Base-by-base conservation (phyloP, 2,329 filamentous ascomycete species). In the Curvularia spicifera region DNA sequence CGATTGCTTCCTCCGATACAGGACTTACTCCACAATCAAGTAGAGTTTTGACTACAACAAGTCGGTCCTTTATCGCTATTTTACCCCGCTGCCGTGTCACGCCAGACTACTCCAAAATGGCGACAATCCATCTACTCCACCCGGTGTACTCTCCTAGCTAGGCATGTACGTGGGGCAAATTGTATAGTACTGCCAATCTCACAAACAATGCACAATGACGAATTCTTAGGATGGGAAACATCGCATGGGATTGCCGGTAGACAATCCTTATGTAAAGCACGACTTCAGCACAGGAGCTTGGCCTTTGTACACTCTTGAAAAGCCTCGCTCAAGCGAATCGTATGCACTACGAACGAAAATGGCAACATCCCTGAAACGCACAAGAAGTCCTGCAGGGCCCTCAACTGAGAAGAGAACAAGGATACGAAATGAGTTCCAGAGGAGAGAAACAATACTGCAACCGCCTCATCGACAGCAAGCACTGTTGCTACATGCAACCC, bases 401-500 rank as follows among this genome's bases (percentile, higher is more conserved):
- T 22, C 9, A 8, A 3, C 35, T 12, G 26, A n/a, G 9, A 64
- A 64, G 33, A 56, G 56, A 55, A 48, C 40, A 28, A 57, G 57
- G 45, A 46, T 37, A 28, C 13, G 35, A 7, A 18, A 59, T 20
- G 53, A 61, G 4, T 67, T 65, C 9, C 64, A 68, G 31, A 57
- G 50, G 39, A 58, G 45, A 6, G 31, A 39, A 18, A 28, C 45
- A 33, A 37, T 50, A 13, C 31, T 47, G 5, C 4, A 33, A 6
- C 22, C 65, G 18, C 69, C 72, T 0, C 33, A 62, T 42, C 58
- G 52, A 57, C 84, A 86, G 57, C 78, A 78, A 6, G 82, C 81
- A 0, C 68, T 87, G 5, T 67, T 86, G 18, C 70, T 87, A 2
- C 80, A 84, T 64, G 83, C 76, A 0, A 73, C 80, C 29, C 79